Evolutionary conservation across 352 stramenopile species (phyloP), one percentile per base, ranked within the genome.

Genomic region (Phytophthora litchii): DNA sequence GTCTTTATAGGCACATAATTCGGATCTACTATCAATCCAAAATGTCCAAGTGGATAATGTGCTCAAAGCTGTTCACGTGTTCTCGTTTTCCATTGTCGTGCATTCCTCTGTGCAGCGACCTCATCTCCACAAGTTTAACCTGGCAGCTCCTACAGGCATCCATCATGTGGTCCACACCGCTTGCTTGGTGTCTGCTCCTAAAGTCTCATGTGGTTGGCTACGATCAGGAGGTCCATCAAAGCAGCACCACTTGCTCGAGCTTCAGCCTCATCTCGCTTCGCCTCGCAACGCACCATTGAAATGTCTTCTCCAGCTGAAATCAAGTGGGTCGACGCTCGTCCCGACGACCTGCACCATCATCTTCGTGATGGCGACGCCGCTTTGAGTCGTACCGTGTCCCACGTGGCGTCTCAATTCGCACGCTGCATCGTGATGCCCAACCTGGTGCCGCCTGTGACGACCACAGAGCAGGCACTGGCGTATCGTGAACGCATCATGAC

Each of bases 311-410:
- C 48, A 3, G 23, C 36, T 45, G 44, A 82, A 36, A 57, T 86
- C 43, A 77, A 72, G 36, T 86, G 76, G 76, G 46, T 51, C 5
- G 36, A 32, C 32, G 64, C 76, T 12, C 83, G 83, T 23, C 76
- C 97, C 3, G 96, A 99, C 72, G 97, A 99, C 76, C 97, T 98
- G 67, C 97, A 99, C 84, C 95, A 99, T 72, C 97, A 99, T 74
- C 86, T 99, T 55, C 90, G 97, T 14, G 94, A 98, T 60, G 92
- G 76, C 63, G 96, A 85, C 25, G 67, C 80, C 48, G 90, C 67
- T n/a, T 75, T 97, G 50, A 70, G 61, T 78, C 74, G 92, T 52
- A 95, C 86, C 14, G 88, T 96, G 55, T 64, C 69, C 36, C 83
- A 95, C 59, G 88, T 91, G n/a, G 67, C 85, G 45, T 72, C 68